Conservation (phyloP, 768 basidiomycete species). For the Termitomyces sp. region DNA sequence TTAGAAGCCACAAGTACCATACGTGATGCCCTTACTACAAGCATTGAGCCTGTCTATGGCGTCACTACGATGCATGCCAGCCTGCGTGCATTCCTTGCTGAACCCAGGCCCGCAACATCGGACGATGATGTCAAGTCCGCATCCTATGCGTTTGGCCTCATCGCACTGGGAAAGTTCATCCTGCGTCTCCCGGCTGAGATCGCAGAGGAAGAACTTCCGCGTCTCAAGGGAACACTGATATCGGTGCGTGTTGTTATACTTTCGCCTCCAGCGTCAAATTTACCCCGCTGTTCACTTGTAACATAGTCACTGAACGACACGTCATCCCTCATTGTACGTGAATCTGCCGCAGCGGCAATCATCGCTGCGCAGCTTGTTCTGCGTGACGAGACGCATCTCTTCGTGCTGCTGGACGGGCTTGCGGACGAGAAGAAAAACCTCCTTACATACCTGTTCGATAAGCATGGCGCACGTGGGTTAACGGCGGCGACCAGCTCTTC, state of each 20-base stretch:
- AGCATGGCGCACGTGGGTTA: conserved; percentile 68
- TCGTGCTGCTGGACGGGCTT: conserved; percentile 74
- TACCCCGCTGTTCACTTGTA: neutral
- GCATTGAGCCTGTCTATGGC: conserved; percentile 81
- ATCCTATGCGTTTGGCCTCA: conserved; percentile 78
- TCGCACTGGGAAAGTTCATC: conserved; percentile 81
- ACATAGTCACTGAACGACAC: conserved; percentile 66
- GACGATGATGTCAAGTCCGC: conserved; percentile 56
- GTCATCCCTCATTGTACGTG: conserved; percentile 73
- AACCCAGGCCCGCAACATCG: conserved; percentile 38
- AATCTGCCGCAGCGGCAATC: conserved; percentile 78
- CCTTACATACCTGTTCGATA: conserved; percentile 86
- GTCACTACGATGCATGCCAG: conserved; percentile 79
- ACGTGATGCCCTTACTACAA: conserved; percentile 67
- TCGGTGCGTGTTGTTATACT: conserved; percentile 44
- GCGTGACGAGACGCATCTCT: conserved; percentile 80
- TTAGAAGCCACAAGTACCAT: conserved; percentile 81
- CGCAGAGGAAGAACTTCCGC: conserved; percentile 83
- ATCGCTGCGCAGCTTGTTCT: conserved; percentile 83
- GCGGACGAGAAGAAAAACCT: conserved; percentile 91
- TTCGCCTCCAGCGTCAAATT: neutral
- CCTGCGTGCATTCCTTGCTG: conserved; percentile 59
- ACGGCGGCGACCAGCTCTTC: conserved; percentile 30
- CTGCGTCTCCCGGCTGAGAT: conserved; percentile 78
- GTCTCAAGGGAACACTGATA: conserved; percentile 67